A percentile compares a stretch with the other conserved stretches of the same genome.
phyloP scores from a whole-genome alignment of 176 grass and related monocot species.

The Bromus sterilis region DNA sequence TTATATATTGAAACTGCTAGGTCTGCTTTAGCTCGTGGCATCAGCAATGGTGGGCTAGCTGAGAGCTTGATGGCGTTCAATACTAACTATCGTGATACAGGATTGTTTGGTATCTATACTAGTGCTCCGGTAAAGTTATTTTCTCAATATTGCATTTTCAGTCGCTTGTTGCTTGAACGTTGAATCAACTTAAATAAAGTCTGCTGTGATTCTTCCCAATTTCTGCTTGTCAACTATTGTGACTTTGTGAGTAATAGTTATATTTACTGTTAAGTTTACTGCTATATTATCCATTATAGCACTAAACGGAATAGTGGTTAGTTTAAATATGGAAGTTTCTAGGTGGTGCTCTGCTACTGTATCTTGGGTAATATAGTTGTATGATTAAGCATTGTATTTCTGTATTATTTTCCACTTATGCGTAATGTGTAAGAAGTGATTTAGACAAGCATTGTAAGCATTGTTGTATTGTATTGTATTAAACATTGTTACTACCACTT shows the following conservation, averaged over 20 bases:
- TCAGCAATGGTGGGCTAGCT: slow-evolving; percentile 69
- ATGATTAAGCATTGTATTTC: neutral
- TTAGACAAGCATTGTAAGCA: neutral
- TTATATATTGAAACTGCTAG: slow-evolving; percentile 42
- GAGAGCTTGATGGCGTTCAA: slow-evolving; percentile 89
- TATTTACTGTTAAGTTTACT: neutral
- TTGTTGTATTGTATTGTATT: too few species aligned
- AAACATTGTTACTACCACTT: too few species aligned
- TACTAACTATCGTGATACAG: slow-evolving; percentile 89
- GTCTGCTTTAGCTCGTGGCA: slow-evolving; percentile 80
- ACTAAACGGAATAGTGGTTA: neutral
- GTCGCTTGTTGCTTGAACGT: neutral
- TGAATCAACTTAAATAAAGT: neutral
- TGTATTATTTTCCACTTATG: neutral
- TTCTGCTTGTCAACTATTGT: neutral
- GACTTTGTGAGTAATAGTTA: neutral
- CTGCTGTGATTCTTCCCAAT: neutral
- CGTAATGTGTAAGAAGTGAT: neutral
- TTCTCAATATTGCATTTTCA: slow-evolving; percentile 19
- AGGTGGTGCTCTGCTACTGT: neutral
- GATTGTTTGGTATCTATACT: slow-evolving; percentile 86
- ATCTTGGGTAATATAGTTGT: neutral
- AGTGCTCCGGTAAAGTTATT: slow-evolving; percentile 50
- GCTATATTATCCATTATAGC: neutral
- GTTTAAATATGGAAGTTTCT: neutral